Conservation (phyloP, 805 yeast genomes). For the Ogataea pini region DNA sequence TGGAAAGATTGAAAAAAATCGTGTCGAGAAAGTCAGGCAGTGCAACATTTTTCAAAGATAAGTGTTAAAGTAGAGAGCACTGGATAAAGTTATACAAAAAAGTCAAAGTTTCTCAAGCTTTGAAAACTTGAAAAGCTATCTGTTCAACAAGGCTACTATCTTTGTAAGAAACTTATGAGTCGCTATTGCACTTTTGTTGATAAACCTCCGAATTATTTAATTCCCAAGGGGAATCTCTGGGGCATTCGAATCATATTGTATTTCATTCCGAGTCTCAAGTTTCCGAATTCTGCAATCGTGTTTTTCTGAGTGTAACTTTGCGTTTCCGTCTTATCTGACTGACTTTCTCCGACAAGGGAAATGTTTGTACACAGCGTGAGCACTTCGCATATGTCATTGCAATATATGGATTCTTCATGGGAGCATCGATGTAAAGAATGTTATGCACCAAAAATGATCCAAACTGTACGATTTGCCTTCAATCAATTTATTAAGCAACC, state of each 20-base stretch:
- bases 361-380: constrained; percentile 5
- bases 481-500: constrained; percentile 12
- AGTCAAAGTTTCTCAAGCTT: no score
- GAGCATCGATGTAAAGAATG: neutral
- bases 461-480: constrained; percentile 8
- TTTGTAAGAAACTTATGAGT: no score
- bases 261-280: neutral
- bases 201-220: neutral
- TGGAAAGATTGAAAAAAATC: no score
- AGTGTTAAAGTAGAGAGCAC: no score
- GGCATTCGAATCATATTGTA: neutral
- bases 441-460: constrained; percentile 9
- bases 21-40: no score
- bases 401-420: constrained; percentile 7
- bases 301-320: constrained; percentile 8
- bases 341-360: constrained; percentile 10
- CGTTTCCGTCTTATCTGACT: constrained; percentile 13
- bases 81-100: no score
- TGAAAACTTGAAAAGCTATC: no score
- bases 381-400: constrained; percentile 13
- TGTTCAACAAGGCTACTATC: no score
- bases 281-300: neutral
- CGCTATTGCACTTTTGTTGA: neutral
- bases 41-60: no score
- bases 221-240: neutral